phyloP scores from a whole-genome alignment of 306 rosid species.

The Hippophae tibetana region DNA sequence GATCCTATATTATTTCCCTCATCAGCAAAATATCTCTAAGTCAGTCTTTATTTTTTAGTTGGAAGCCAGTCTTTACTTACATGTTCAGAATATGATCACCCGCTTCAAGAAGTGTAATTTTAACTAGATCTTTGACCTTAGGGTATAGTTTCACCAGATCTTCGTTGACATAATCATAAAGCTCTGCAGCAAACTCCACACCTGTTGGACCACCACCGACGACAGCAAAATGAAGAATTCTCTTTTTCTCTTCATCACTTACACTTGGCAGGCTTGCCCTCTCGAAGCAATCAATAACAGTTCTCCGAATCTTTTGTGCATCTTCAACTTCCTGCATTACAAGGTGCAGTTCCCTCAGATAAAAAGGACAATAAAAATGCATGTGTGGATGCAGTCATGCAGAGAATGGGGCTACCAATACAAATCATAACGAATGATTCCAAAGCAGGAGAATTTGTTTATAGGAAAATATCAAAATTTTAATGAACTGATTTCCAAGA shows the following conservation, averaged over 20 bases:
- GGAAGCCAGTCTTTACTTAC: constrained; percentile 31
- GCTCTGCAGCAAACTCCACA: constrained; percentile 95
- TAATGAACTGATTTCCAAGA: too few species aligned
- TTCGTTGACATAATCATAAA: constrained; percentile 83
- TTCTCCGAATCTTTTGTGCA: constrained; percentile 89
- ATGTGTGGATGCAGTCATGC: neutral
- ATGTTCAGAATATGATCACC: constrained; percentile 81
- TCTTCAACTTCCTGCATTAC: constrained; percentile 87
- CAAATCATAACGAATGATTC: too few species aligned
- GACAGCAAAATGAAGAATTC: constrained; percentile 92
- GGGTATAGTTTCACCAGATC: constrained; percentile 78
- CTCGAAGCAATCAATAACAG: constrained; percentile 89
- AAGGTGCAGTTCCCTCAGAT: constrained; percentile 8
- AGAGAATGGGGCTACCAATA: too few species aligned
- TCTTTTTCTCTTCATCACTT: constrained; percentile 73
- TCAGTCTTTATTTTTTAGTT: neutral
- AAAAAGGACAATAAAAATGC: constrained; percentile 2
- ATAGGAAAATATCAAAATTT: too few species aligned
- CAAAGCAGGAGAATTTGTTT: too few species aligned
- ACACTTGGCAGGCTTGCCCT: constrained; percentile 69
- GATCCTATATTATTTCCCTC: too few species aligned
- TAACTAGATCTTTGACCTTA: constrained; percentile 52
- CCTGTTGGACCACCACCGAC: constrained; percentile 99
- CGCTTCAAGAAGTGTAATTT: constrained; percentile 86
- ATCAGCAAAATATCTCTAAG: too few species aligned